These are phyloP conservation scores for Mycena metata DNA, from an alignment of 768 basidiomycete species.

Conservation along the genomic window DNA sequence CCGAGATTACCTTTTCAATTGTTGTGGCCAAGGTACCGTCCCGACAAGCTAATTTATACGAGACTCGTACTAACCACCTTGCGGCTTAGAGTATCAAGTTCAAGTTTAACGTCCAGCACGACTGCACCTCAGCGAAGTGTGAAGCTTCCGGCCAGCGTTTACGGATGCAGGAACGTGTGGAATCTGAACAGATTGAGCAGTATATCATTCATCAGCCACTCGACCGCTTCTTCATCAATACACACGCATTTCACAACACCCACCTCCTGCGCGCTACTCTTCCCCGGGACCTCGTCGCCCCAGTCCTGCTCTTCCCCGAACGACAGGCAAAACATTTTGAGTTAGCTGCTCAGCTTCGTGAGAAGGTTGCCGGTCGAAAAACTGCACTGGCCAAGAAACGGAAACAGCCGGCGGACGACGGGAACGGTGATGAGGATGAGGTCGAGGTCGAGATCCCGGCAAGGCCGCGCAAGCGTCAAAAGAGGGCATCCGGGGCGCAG, in stretches of 20 bases:
- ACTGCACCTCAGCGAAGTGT: slow-evolving; percentile 1
- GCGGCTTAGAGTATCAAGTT: not conserved
- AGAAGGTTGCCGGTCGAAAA: too few relatives aligned
- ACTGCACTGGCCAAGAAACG: too few relatives aligned
- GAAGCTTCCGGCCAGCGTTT: not conserved
- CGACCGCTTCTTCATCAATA: slow-evolving; percentile 40
- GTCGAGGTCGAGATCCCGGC: too few relatives aligned
- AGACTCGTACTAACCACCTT: too few relatives aligned
- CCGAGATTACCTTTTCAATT: not conserved
- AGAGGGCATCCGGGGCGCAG: too few relatives aligned
- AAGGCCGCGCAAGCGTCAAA: too few relatives aligned
- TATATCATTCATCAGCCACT: slow-evolving; percentile 31
- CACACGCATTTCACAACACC: slow-evolving; percentile 33
- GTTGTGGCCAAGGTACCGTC: slow-evolving; percentile 5
- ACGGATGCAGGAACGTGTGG: slow-evolving; percentile 13
- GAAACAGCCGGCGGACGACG: too few relatives aligned
- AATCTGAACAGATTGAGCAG: slow-evolving; percentile 12
- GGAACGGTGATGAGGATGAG: too few relatives aligned
- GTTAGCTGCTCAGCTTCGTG: not conserved
- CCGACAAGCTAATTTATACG: too few relatives aligned
- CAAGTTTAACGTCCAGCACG: slow-evolving; percentile 10
- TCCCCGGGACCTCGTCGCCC: not conserved
- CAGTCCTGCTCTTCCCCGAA: slow-evolving; percentile 2
- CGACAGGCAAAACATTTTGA: not conserved
- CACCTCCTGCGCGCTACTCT: slow-evolving; percentile 4